Conservation (phyloP, 129 eudicot species). For the Deinandra increscens region DNA sequence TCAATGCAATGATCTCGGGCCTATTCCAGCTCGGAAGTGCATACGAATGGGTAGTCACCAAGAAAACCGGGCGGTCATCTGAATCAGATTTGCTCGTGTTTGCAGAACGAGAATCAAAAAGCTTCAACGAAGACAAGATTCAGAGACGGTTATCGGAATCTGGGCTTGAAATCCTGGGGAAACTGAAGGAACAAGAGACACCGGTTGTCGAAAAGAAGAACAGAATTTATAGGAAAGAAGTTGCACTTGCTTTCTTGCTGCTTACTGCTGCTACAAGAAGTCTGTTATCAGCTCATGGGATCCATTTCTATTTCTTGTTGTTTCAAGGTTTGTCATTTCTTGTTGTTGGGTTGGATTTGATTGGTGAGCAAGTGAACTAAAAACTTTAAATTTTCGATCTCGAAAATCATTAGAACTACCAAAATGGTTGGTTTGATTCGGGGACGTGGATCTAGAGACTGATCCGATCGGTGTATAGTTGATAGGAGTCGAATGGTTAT, state of each 20-base stretch:
- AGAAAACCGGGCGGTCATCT: slow-evolving; percentile 75
- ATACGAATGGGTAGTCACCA: slow-evolving; percentile 85
- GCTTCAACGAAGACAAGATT: slow-evolving; percentile 5
- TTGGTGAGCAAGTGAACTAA: slow-evolving; percentile 48
- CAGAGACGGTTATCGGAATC: neutral
- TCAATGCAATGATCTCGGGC: slow-evolving; percentile 76
- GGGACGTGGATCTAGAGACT: neutral
- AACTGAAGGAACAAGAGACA: slow-evolving; percentile 2
- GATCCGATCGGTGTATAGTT: neutral
- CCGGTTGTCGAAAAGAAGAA: slow-evolving; percentile 2
- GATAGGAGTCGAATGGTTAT: no score
- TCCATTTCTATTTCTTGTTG: slow-evolving; percentile 52
- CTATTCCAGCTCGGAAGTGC: slow-evolving; percentile 82
- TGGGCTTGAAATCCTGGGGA: neutral
- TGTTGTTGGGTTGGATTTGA: slow-evolving; percentile 49
- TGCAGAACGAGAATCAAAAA: neutral
- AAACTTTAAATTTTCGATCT: neutral
- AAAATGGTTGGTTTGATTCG: neutral
- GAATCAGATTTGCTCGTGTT: slow-evolving; percentile 55
- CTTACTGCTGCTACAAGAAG: slow-evolving; percentile 53
- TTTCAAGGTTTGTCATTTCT: slow-evolving; percentile 54
- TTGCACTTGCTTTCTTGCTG: slow-evolving; percentile 41
- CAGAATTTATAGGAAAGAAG: slow-evolving; percentile 41
- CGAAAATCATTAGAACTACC: neutral
- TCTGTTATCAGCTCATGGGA: slow-evolving; percentile 55